Conservation (phyloP, 1,139 yeast genomes). For the Hyphopichia khmerensis region DNA sequence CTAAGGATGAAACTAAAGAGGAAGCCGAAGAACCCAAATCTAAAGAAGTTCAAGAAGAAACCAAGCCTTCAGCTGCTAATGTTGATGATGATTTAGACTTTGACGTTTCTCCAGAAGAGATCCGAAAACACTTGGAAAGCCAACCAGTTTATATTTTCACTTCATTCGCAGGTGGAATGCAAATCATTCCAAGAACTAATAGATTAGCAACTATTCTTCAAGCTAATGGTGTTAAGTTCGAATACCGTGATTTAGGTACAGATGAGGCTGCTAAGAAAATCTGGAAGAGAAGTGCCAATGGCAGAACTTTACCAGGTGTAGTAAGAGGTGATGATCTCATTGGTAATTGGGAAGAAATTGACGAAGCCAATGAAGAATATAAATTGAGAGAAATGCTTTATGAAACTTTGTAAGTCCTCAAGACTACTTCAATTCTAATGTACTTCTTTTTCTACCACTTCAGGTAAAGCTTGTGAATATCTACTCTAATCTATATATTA, state of each 20-base stretch:
- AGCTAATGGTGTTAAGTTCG: constrained; percentile 70
- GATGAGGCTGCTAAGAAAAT: constrained; percentile 82
- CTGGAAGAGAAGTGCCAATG: constrained; percentile 79
- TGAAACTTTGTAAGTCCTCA: constrained; percentile 35
- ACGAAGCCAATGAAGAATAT: constrained; percentile 84
- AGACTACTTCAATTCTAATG: too few species aligned
- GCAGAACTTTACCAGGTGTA: constrained; percentile 83
- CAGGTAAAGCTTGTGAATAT: too few species aligned
- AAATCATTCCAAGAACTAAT: constrained; percentile 78
- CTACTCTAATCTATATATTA: too few species aligned
- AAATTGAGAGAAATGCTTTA: constrained; percentile 60
- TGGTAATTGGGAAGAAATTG: constrained; percentile 78
- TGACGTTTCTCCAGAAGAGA: constrained; percentile 45
- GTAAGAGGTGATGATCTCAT: constrained; percentile 89
- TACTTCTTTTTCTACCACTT: too few species aligned
- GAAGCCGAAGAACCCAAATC: not conserved
- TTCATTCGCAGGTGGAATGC: constrained; percentile 88
- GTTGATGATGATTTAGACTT: constrained; percentile 31
- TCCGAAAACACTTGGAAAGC: constrained; percentile 44
- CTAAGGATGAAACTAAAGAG: not conserved
- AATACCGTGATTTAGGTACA: constrained; percentile 79
- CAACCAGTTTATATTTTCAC: constrained; percentile 77
- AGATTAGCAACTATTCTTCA: constrained; percentile 71
- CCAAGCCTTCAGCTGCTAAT: constrained; percentile 3
- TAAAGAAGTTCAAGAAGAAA: not conserved